Evolutionary conservation across 2,329 filamentous ascomycete genomes (phyloP).

Genomic region (Metarhizium anisopliae): DNA sequence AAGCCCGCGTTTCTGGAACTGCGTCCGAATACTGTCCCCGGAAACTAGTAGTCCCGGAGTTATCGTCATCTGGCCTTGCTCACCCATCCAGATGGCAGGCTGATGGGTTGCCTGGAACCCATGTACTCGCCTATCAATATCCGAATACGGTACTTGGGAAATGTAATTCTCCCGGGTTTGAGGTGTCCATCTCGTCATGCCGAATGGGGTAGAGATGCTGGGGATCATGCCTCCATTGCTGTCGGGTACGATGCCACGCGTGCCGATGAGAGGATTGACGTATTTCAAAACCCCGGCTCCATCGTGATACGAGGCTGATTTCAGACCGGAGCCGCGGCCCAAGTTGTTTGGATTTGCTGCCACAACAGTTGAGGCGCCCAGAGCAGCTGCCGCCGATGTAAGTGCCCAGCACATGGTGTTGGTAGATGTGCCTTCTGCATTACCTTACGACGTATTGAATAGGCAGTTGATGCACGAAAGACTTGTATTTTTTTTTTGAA

Average conservation of each 20-base stretch:
- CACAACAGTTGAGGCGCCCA: neutral
- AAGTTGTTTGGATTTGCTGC: neutral
- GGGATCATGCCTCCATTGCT: slow-evolving; percentile 28
- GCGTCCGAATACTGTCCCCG: slow-evolving; percentile 16
- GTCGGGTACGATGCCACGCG: slow-evolving; percentile 20
- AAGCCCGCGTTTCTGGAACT: slow-evolving; percentile 32
- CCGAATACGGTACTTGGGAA: slow-evolving; percentile 37
- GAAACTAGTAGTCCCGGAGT: slow-evolving; percentile 22
- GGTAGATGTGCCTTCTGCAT: neutral
- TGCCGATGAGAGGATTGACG: slow-evolving; percentile 25
- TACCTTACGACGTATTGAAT: neutral
- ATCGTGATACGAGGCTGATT: slow-evolving; percentile 15
- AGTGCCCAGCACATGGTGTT: neutral
- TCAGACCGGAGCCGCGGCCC: neutral
- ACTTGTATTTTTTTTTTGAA: too few species aligned
- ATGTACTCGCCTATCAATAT: slow-evolving; percentile 32
- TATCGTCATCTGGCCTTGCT: slow-evolving; percentile 35
- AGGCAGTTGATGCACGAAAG: neutral
- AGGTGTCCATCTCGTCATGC: slow-evolving; percentile 43
- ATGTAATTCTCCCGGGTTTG: slow-evolving; percentile 41
- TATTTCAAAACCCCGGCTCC: slow-evolving; percentile 20
- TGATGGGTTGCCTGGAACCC: slow-evolving; percentile 42
- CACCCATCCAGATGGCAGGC: slow-evolving; percentile 44
- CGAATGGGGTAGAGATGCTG: slow-evolving; percentile 30
- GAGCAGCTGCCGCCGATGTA: neutral